phyloP scores from a whole-genome alignment of 768 basidiomycete species.

The Rhizopogon vulgaris region DNA sequence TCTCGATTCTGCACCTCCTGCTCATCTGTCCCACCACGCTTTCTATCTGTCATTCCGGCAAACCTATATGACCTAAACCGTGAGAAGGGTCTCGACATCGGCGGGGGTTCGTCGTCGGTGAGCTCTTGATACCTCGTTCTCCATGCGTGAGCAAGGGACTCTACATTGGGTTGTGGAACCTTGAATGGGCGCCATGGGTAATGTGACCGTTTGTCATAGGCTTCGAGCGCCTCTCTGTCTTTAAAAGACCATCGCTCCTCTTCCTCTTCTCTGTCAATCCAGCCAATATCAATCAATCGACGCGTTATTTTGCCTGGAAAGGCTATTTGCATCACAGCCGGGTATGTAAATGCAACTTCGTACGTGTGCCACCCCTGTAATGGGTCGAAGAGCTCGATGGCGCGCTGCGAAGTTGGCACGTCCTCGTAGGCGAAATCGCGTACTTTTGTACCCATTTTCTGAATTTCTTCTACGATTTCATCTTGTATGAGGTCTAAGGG shows the following conservation, averaged over 20 bases:
- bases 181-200: slow-evolving; percentile 23
- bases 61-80: slow-evolving; percentile 10
- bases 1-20: slow-evolving; percentile 6
- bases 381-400: slow-evolving; percentile 26
- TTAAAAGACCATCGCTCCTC: slow-evolving; percentile 17
- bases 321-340: slow-evolving; percentile 10
- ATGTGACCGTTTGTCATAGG: slow-evolving; percentile 15
- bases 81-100: slow-evolving; percentile 16
- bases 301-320: slow-evolving; percentile 21
- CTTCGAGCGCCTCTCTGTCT: slow-evolving; percentile 21
- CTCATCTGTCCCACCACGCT: slow-evolving; percentile 13
- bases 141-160: slow-evolving; percentile 20
- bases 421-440: slow-evolving; percentile 26
- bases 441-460: slow-evolving; percentile 22
- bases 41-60: slow-evolving; percentile 15
- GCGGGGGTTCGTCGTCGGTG: slow-evolving; percentile 24
- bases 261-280: slow-evolving; percentile 19
- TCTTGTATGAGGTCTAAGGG: slow-evolving; percentile 26
- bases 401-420: slow-evolving; percentile 9
- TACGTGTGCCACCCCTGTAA: slow-evolving; percentile 26
- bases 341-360: slow-evolving; percentile 18
- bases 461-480: slow-evolving; percentile 27
- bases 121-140: slow-evolving; percentile 23
- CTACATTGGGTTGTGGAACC: slow-evolving; percentile 19
- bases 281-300: slow-evolving; percentile 22